phyloP scores from a whole-genome alignment of 208 protist species.

The Trypanosoma avium region DNA sequence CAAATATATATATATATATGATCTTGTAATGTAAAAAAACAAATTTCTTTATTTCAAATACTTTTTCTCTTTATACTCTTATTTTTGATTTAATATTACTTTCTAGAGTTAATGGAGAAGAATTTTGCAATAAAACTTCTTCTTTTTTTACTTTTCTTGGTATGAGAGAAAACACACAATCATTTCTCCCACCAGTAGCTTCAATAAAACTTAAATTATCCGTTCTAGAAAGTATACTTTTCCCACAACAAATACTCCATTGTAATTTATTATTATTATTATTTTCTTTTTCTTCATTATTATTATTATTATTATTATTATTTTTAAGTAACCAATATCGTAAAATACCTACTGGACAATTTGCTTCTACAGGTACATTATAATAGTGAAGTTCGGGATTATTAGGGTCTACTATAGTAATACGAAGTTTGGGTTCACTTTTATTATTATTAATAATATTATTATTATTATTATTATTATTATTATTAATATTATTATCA shows the following conservation, averaged over 20 bases:
- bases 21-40: no score
- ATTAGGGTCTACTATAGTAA: slow-evolving; percentile 47
- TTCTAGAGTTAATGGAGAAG: no score
- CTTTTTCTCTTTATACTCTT: no score
- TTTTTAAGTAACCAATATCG: slow-evolving; percentile 45
- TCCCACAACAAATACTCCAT: slow-evolving; percentile 31
- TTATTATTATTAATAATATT: neutral
- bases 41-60: no score
- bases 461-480: slow-evolving; percentile 12
- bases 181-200: slow-evolving; percentile 46
- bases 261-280: slow-evolving; percentile 7
- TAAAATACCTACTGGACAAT: slow-evolving; percentile 43
- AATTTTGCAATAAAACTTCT: no score
- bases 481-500: neutral
- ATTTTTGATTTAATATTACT: no score
- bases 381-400: slow-evolving; percentile 41
- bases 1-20: no score
- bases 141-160: neutral
- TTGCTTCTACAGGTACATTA: slow-evolving; percentile 44
- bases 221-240: slow-evolving; percentile 27
- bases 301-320: no score
- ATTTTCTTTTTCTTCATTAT: no score
- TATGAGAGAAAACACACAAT: slow-evolving; percentile 49
- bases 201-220: slow-evolving; percentile 35
- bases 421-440: slow-evolving; percentile 28